Evolutionary conservation across 306 rosid genomes (phyloP), one percentile per base, ranked within the genome.

Genomic region (Hippophae gyantsensis): DNA sequence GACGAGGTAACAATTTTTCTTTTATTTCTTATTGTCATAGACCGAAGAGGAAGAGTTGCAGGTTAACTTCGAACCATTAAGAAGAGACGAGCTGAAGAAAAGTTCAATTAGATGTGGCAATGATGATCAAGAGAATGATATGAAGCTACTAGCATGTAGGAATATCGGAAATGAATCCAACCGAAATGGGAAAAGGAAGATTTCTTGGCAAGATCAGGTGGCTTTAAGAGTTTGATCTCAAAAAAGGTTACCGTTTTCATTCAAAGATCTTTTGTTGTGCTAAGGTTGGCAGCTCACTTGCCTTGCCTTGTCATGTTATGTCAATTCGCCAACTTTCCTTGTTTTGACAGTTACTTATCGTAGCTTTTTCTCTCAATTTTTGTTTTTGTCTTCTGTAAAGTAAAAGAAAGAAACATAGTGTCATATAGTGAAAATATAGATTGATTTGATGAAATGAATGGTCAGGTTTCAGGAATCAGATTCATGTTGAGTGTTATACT

Each of bases 121-220:
- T 11, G 90, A 84, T 0, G 93, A 88, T 68, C 89, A 76, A 69
- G 84, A 69, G 64, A 74, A 58, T 10, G 93, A 92, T 54, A 75
- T 80, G 73, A 92, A 88, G 79, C 64, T 92, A 7, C 83, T 81
- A 6, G 81, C 67, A 26, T 93, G 97, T 54, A 78, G 97, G 79
- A 81, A 71, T 32, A 85, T 66, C 43, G 97, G 94, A 51, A 32
- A 32, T 32, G 38, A 32, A 32, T 38, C 99, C 7, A 89, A 59
- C 66, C 80, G 97, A 64, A 51, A 86, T 5, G 85, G 85, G 73
- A 93, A 93, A 76, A 86, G 97, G 76, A 93, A 89, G 90, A 93
- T 93, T 70, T 76, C 97, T 56, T 86, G 99, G 99, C 99, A 89
- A 75, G 97, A 93, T 70, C 99, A 80, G 74, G 94, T 93, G 68